Evolutionary conservation across 768 basidiomycete species (phyloP).

Genomic region (Tylopilus rubrobrunneus): DNA sequence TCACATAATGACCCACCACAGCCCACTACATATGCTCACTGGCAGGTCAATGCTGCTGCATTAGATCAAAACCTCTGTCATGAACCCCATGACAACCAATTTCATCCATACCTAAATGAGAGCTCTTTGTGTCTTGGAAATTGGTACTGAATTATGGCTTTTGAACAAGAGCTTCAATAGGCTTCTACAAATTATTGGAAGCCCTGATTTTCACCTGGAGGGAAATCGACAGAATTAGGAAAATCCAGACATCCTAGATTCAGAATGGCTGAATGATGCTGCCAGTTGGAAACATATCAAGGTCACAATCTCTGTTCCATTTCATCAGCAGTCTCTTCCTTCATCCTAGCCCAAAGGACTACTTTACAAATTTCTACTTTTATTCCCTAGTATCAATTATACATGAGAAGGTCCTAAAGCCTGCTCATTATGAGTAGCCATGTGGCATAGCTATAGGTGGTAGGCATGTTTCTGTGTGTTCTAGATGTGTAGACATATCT

Average conservation of each 20-base stretch:
- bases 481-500: too few relatives aligned
- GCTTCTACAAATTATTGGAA: not conserved
- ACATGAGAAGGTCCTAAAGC: not conserved
- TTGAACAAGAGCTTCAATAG: not conserved
- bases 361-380: not conserved
- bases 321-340: not conserved
- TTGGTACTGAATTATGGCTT: not conserved
- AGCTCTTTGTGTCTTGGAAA: not conserved
- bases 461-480: not conserved
- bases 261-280: not conserved
- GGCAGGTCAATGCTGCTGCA: too few relatives aligned
- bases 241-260: not conserved
- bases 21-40: too few relatives aligned
- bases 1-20: too few relatives aligned
- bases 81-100: not conserved
- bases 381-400: not conserved
- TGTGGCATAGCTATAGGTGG: not conserved
- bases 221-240: not conserved
- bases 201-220: not conserved
- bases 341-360: not conserved
- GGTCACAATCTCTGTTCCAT: not conserved
- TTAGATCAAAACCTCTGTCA: too few relatives aligned
- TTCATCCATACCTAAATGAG: not conserved
- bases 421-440: not conserved
- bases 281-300: not conserved